Evolutionary conservation across 768 basidiomycete species (phyloP), one percentile per base, ranked within the genome.

Genomic region (Harrya chromipes): DNA sequence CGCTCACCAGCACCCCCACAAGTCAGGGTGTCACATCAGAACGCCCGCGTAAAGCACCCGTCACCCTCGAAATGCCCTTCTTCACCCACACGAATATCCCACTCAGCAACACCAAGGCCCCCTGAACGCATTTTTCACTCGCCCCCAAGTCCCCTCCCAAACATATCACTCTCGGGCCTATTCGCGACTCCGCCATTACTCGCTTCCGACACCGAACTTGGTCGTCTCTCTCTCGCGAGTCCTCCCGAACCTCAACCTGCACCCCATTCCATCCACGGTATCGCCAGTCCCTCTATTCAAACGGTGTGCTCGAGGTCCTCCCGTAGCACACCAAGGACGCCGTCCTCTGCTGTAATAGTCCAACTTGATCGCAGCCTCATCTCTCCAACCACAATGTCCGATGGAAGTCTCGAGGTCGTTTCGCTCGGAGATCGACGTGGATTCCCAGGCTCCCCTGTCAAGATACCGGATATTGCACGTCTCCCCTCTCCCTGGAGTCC

Each of bases 401-500:
- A 63, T 33, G 56, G 52, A 17, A 60, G 58, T 29, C 23, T 63
- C 6, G 46, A 64, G 9, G 41, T 64, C 53, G 55, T 65, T 34
- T 64, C 58, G 0, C 52, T 65, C 40, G 49, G 46, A 26, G 54
- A 56, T 23, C 55, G 26, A 21, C 57, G 36, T 29, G 39, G 35
- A 13, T 55, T 50, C 26, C 10, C 43, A n/a, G 51, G 40, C 11
- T 42, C 55, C 6, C 58, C 58, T 9, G 17, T 40, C 34, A 45
- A n/a, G 11, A n/a, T 41, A 2, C 12, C 38, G 7, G 42, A 51
- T 39, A 12, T 39, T 10, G 37, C 10, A 8, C 60, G 21, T 24
- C 67, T 67, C 14, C 57, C 62, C 13, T 69, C 65, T 3, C 65
- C 67, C 4, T 69, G 65, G 65, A 66, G 65, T 16, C 67, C 65